phyloP scores from a whole-genome alignment of 2,329 filamentous ascomycete genomes.

The Thielaviopsis euricoi region DNA sequence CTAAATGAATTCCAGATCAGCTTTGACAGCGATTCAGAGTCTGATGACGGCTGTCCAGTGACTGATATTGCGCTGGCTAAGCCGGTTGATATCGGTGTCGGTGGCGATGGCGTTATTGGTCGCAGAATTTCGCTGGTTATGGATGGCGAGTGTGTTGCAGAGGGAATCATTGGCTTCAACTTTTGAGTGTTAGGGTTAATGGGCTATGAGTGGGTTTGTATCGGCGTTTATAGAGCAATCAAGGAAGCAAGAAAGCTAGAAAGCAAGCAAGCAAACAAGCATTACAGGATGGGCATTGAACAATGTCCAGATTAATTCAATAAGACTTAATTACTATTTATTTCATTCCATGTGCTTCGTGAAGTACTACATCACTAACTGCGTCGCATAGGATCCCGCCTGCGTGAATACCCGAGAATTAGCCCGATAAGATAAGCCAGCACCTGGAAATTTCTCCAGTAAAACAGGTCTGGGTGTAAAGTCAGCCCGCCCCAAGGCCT shows the following conservation, averaged over 20 bases:
- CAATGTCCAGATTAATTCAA: too few species aligned
- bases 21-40: not conserved
- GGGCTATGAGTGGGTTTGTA: not conserved
- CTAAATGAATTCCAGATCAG: constrained; percentile 1
- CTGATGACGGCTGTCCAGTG: not conserved
- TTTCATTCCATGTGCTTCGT: too few species aligned
- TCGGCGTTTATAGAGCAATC: too few species aligned
- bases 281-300: not conserved
- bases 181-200: not conserved
- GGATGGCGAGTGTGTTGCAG: constrained; percentile 20
- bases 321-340: too few species aligned
- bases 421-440: constrained; percentile 1
- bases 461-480: not conserved
- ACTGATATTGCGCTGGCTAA: constrained; percentile 16
- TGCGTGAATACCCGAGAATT: not conserved
- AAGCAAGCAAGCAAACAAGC: too few species aligned
- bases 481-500: not conserved
- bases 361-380: too few species aligned
- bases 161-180: constrained; percentile 35
- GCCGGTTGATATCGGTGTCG: constrained; percentile 28
- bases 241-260: too few species aligned
- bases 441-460: constrained; percentile 2
- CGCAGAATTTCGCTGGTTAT: constrained; percentile 27
- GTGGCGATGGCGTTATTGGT: constrained; percentile 30
- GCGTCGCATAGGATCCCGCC: not conserved